Evolutionary conservation across 768 basidiomycete genomes (phyloP), one percentile per base, ranked within the genome.

Genomic region (Suillus paluster): DNA sequence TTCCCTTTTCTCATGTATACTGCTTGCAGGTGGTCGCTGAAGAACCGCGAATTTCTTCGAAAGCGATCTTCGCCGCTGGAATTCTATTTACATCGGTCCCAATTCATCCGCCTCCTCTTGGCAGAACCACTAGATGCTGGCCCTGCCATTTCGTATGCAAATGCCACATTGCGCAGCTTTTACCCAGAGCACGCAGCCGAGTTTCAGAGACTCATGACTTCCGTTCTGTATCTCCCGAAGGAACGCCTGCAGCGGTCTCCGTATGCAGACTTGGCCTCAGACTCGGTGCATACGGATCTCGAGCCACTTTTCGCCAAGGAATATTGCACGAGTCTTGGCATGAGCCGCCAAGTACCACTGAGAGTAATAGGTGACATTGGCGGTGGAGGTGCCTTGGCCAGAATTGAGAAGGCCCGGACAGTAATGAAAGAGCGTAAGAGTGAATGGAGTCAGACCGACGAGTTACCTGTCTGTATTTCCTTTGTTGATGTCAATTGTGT

Each of bases 391-490:
- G 95, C 96, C 0, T 75, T 99, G 60, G 89, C 91, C 7, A 86
- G 91, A 69, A 96, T 99, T 48, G 94, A 97, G 78, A 99, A 98
- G 74, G 96, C 94, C 7, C 84, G 93, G 63, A 91, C 89, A 64
- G 92, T 99, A 30, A 92, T 99, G 90, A 86, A 93, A 65, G 94
- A 97, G 71, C 83, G 90, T 67, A 91, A 94, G 80, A 94, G 92
- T 67, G 94, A 95, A 77, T 97, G 97, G 91, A 90, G 87, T 72
- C 91, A 91, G 66, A 84, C 86, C 23, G 89, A 92, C 60, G 97
- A 99, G 71, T 77, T 99, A 53, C 96, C 97, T 8, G 96, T 98
- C 33, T 8, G 70, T 33, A 27, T 21, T 50, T 56, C 39, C 45
- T 33, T 34, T 65, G 17, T 19, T 39, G 33, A 19, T 25, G n/a